Evolutionary conservation across 1,139 yeast species (phyloP).

Genomic region (Diutina neorugosa): DNA sequence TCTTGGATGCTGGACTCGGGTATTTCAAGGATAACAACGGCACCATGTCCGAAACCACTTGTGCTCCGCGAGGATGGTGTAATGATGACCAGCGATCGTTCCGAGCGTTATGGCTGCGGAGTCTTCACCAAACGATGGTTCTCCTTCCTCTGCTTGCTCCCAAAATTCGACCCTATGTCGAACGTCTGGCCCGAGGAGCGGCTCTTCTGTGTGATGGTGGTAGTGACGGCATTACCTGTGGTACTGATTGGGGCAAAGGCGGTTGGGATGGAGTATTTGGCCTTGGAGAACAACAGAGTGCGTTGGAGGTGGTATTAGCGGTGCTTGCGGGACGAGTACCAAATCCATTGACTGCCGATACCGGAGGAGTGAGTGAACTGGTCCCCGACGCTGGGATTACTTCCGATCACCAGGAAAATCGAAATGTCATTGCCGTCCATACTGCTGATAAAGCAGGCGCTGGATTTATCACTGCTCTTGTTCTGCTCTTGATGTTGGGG

Average conservation of each 20-base stretch:
- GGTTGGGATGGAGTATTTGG: constrained; percentile 72
- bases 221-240: constrained; percentile 81
- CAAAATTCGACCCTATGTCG: constrained; percentile 26
- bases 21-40: constrained; percentile 35
- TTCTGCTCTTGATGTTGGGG: constrained; percentile 54
- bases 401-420: background rate
- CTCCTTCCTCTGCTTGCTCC: constrained; percentile 53
- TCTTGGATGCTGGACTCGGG: constrained; percentile 36
- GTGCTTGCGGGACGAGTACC: background rate
- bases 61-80: constrained; percentile 48
- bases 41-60: constrained; percentile 71
- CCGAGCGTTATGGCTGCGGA: constrained; percentile 70
- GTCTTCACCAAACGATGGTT: constrained; percentile 62
- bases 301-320: constrained; percentile 51
- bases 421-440: constrained; percentile 29
- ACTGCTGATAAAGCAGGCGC: constrained; percentile 80
- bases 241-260: constrained; percentile 58
- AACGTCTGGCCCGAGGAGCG: constrained; percentile 60
- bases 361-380: background rate
- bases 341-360: background rate
- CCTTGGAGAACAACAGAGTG: constrained; percentile 89
- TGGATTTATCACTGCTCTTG: constrained; percentile 66
- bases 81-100: constrained; percentile 86
- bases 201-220: constrained; percentile 83
- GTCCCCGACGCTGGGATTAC: background rate